Evolutionary conservation across 2,329 filamentous ascomycete genomes (phyloP).

Genomic region (Tolypocladium amazonense): DNA sequence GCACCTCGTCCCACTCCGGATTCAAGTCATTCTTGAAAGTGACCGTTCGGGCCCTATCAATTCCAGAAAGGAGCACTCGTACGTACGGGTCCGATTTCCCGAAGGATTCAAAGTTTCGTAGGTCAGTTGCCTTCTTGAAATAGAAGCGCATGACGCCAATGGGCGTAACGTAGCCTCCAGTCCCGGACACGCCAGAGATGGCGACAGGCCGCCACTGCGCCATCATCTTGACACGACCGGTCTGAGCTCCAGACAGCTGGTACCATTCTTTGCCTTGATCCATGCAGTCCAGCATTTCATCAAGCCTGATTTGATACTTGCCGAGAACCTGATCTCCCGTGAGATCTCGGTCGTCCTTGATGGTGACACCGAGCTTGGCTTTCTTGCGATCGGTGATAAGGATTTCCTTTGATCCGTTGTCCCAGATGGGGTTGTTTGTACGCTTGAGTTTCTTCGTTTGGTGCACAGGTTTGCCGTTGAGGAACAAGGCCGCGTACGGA

Average conservation of each 20-base stretch:
- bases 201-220: slow-evolving; percentile 94
- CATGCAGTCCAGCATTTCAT: slow-evolving; percentile 86
- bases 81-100: slow-evolving; percentile 96
- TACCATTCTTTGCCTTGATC: slow-evolving; percentile 96
- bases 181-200: slow-evolving; percentile 67
- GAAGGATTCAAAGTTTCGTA: slow-evolving; percentile 88
- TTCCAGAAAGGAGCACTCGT: slow-evolving; percentile 76
- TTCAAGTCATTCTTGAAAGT: slow-evolving; percentile 94
- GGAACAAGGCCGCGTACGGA: slow-evolving; percentile 76
- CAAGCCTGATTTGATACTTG: slow-evolving; percentile 88
- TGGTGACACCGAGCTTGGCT: slow-evolving; percentile 79
- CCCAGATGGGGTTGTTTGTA: slow-evolving; percentile 95
- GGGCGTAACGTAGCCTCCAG: slow-evolving; percentile 83
- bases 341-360: slow-evolving; percentile 93
- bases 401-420: slow-evolving; percentile 85
- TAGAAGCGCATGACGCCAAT: slow-evolving; percentile 94
- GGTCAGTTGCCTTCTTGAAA: slow-evolving; percentile 69
- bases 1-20: slow-evolving; percentile 89
- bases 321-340: slow-evolving; percentile 74
- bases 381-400: slow-evolving; percentile 88
- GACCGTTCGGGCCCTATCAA: slow-evolving; percentile 85
- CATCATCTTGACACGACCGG: slow-evolving; percentile 80
- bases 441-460: slow-evolving; percentile 87
- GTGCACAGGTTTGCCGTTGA: slow-evolving; percentile 89
- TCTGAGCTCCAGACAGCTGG: slow-evolving; percentile 69